Evolutionary conservation across 2,329 filamentous ascomycete genomes (phyloP).

Genomic region (Ophiocordyceps camponoti-floridani): DNA sequence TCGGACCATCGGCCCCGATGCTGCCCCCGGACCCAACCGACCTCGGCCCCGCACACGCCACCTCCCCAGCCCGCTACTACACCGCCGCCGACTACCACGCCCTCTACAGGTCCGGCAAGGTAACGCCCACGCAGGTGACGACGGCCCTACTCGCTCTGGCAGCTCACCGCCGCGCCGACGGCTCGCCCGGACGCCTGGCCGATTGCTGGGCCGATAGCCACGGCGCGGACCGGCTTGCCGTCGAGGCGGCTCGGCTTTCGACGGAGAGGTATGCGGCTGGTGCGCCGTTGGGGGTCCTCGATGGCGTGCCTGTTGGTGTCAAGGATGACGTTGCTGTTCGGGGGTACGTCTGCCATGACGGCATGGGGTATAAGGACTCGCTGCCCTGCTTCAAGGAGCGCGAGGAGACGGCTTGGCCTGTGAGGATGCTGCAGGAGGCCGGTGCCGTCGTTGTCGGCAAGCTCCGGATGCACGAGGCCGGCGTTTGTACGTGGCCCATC

Average conservation of each 20-base stretch:
- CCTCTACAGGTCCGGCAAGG: slow-evolving; percentile 48
- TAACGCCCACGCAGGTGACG: slow-evolving; percentile 56
- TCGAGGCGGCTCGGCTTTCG: slow-evolving; percentile 53
- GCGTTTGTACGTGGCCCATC: slow-evolving; percentile 30
- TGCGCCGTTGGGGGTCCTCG: slow-evolving; percentile 47
- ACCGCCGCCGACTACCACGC: slow-evolving; percentile 62
- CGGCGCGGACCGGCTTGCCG: slow-evolving; percentile 34
- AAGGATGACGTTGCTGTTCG: slow-evolving; percentile 65
- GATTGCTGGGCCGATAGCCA: slow-evolving; percentile 56
- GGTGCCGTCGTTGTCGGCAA: slow-evolving; percentile 64
- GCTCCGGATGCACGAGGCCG: slow-evolving; percentile 65
- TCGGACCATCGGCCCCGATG: slow-evolving; percentile 18
- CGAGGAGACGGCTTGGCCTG: slow-evolving; percentile 48
- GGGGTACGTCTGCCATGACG: slow-evolving; percentile 51
- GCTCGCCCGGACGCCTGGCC: slow-evolving; percentile 24
- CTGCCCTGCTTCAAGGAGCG: slow-evolving; percentile 29
- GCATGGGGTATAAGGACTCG: slow-evolving; percentile 41
- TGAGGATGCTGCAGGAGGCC: slow-evolving; percentile 51
- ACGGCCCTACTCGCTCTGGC: slow-evolving; percentile 49
- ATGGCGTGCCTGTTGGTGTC: slow-evolving; percentile 67
- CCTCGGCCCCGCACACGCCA: slow-evolving; percentile 19
- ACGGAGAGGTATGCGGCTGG: slow-evolving; percentile 54
- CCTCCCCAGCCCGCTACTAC: slow-evolving; percentile 36
- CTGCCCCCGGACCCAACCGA: slow-evolving; percentile 24
- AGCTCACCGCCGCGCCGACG: neutral